Base-by-base conservation (phyloP, 257 asterid species). In the Solanum pinnatisectum region DNA sequence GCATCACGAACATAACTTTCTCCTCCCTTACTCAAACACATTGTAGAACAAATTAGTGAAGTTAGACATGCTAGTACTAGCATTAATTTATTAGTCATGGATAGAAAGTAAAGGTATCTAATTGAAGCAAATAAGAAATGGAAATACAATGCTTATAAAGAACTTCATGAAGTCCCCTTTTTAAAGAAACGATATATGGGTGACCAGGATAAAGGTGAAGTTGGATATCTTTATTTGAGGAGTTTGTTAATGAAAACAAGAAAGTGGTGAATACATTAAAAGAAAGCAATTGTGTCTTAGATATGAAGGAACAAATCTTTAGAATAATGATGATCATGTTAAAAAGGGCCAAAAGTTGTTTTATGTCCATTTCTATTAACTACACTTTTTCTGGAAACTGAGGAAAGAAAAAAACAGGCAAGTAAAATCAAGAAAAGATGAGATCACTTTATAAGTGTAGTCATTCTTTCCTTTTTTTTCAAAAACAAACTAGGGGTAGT, bases 241-340 rank as follows among this genome's bases (percentile, higher is more conserved):
- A 85, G 90, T 89, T 90, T 49, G 92, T 87, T 88, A 86, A 46
- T 86, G 63, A 84, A 87, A 87, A 90, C 96, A 88, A 87, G 98
- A 91, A 91, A 78, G 65, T 56, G 88, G 90, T 95, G 96, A 93
- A 32, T 88, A 93, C 92, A 93, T 88, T 92, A 93, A 92, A 89
- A 63, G 84, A 72, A 63, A 35, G 42, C 16, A 16, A 18, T 3
- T 81, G 68, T 49, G 68, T 30, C 85, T 46, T 81, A 49, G 88
- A 42, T 70, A 16, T n/a, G 88, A 42, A 46, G 77, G 85, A 74
- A 20, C 13, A 9, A 8, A 46, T 81, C 85, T 27, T 32, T 52
- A 16, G 68, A 81, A 30, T 74, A 59, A 77, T n/a, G 85, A 76
- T 87, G 77, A 32, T 73, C 84, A 87, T 56, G 88, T 87, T 27